Evolutionary conservation across 192 early-diverging fungal genomes (phyloP).

Genomic region (Linnemannia zychae): DNA sequence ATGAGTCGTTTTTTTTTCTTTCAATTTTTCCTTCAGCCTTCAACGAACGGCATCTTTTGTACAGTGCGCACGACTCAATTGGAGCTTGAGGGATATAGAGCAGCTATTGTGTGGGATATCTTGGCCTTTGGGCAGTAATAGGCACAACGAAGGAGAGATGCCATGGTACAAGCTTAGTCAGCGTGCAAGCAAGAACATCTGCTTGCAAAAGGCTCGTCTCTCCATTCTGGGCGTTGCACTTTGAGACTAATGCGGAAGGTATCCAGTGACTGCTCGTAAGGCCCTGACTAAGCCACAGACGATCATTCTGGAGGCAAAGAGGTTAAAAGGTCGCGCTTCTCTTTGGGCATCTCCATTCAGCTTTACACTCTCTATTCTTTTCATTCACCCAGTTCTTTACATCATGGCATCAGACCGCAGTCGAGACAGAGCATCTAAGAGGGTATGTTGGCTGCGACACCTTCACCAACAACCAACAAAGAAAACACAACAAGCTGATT

Average conservation of each 20-base stretch:
- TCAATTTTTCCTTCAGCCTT: no score
- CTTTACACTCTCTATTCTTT: neutral
- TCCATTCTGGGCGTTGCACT: neutral
- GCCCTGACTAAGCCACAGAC: neutral
- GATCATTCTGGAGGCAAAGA: neutral
- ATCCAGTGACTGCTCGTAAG: neutral
- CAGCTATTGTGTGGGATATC: neutral
- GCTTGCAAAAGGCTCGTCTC: neutral
- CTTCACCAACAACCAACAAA: neutral
- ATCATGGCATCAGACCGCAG: constrained; percentile 24
- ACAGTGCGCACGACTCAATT: neutral
- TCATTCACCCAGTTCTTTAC: neutral
- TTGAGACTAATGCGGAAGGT: neutral
- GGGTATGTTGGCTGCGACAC: constrained; percentile 7
- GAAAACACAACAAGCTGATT: neutral
- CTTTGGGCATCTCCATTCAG: neutral
- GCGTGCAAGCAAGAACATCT: neutral
- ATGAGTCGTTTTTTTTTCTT: neutral
- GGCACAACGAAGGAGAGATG: neutral
- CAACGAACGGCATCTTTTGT: no score
- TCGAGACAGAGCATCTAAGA: constrained; percentile 26
- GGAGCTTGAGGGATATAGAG: neutral
- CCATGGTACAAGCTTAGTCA: neutral
- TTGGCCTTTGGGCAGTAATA: neutral
- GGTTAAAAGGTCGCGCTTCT: neutral